These are phyloP conservation scores for Echeveria elegans DNA, from an alignment of 164 flowering plant species.

Conservation along the genomic window DNA sequence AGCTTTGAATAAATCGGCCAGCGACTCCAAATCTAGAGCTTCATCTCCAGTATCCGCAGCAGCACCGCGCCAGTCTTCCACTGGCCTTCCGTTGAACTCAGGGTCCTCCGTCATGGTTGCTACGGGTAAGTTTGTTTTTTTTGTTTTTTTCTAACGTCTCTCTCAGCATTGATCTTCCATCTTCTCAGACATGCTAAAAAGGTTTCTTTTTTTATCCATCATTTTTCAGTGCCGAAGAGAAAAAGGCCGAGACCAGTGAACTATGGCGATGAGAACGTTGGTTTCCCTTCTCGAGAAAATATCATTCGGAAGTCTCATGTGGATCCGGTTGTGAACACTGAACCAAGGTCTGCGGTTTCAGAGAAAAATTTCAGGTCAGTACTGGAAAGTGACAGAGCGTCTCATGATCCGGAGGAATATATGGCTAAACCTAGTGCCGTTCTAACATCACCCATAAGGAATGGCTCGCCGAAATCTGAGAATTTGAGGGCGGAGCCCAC, in stretches of 20 bases:
- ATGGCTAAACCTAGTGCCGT: not conserved
- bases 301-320: slow-evolving; percentile 27
- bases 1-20: slow-evolving; percentile 28
- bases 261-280: slow-evolving; percentile 42
- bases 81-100: slow-evolving; percentile 46
- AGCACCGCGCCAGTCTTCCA: too few species aligned
- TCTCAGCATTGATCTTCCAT: slow-evolving; percentile 3
- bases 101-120: slow-evolving; percentile 39
- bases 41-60: slow-evolving; percentile 52
- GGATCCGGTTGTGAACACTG: slow-evolving; percentile 38
- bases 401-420: slow-evolving; percentile 18
- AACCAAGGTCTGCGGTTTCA: slow-evolving; percentile 27
- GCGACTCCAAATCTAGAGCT: slow-evolving; percentile 53
- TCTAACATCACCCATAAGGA: not conserved
- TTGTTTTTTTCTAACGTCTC: too few species aligned
- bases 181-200: not conserved
- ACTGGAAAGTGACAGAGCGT: slow-evolving; percentile 29
- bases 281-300: slow-evolving; percentile 16
- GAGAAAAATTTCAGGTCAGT: slow-evolving; percentile 39
- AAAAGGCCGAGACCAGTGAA: slow-evolving; percentile 65
- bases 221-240: slow-evolving; percentile 85
- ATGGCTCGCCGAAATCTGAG: slow-evolving; percentile 18
- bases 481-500: slow-evolving; percentile 15
- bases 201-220: slow-evolving; percentile 10
- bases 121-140: slow-evolving; percentile 35